Evolutionary conservation across 352 stramenopile species (phyloP), one percentile per base, ranked within the genome.

Genomic region (Phytopythium cucurbitacearum): DNA sequence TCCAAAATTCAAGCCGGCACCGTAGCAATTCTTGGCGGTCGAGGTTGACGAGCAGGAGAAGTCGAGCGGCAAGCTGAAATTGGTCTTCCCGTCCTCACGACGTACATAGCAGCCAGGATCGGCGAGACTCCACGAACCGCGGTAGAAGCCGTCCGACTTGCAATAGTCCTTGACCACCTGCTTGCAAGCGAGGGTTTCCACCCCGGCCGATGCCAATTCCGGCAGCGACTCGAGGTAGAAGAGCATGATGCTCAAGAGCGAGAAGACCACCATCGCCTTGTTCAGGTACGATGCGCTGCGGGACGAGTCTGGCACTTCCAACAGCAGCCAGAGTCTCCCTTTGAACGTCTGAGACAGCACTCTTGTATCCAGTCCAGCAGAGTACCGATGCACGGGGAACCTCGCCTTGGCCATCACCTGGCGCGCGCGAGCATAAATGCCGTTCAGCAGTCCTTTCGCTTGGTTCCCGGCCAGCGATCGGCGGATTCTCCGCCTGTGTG

Each of bases 211-310:
- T 36, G 74, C 69, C 7, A 93, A 52, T 44, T 93, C 82, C 5
- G 74, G 82, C 4, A 89, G 56, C 4, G 82, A 91, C 48, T 93
- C 74, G 35, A 56, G 71, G 46, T 81, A 91, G 53, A 91, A 91
- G 2, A 89, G 42, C 40, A 87, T 71, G 32, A 91, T 58, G 32
- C 82, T 93, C 54, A 85, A 44, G 1, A 93, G 46, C 21, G 77
- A 62, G 28, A 79, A 68, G 8, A 35, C 46, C 12, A 91, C 67
- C 67, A 91, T 82, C 15, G 73, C 45, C 47, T 68, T 70, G 58
- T 91, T 90, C 16, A 91, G 52, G n/a, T 59, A 54, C 12, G 36
- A 55, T 2, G 77, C 76, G 4, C 73, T 16, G 0, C 59, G 59
- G 3, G 76, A 89, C 3, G 76, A 89, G 51, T 89, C 71, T 11